These are phyloP conservation scores for Pseudotsuga menziesii DNA, from an alignment of 75 land plant genomes.

Conservation along the genomic window DNA sequence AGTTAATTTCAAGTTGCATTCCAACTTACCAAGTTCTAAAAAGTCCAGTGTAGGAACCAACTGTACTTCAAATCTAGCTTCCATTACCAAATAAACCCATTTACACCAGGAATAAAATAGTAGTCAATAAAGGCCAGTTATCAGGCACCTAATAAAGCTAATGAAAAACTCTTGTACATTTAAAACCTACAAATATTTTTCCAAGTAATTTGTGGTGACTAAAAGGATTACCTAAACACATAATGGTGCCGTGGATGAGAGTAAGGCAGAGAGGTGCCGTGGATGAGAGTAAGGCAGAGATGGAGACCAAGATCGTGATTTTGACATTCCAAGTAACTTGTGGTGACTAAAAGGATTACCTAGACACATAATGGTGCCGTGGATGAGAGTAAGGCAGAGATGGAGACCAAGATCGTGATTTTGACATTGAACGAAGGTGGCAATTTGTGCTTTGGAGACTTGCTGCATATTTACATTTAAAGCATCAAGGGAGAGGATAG, in stretches of 20 bases:
- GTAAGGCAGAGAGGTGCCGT: too few species aligned
- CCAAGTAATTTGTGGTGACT: background rate
- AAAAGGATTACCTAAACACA: conserved; percentile 4
- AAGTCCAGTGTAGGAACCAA: conserved; percentile 12
- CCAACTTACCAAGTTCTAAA: conserved; percentile 14
- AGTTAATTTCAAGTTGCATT: conserved; percentile 8
- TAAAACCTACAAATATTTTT: background rate
- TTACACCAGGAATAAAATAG: conserved; percentile 4
- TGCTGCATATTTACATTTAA: conserved; percentile 24
- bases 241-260: conserved; percentile 52
- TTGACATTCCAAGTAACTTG: background rate
- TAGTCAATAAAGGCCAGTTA: conserved; percentile 9
- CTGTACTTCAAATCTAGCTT: conserved; percentile 11
- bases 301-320: conserved; percentile 43
- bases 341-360: background rate
- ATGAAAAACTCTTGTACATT: background rate
- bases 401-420: conserved; percentile 42
- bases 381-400: conserved; percentile 51
- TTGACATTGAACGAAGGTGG: conserved; percentile 25
- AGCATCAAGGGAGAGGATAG: background rate
- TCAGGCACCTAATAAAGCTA: conserved; percentile 1
- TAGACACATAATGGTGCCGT: conserved; percentile 31
- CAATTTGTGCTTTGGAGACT: conserved; percentile 45
- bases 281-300: too few species aligned
- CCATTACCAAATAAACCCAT: conserved; percentile 7